These are phyloP conservation scores for Zygnema circumcarinatum DNA, from an alignment of 139 green algal genomes.

Conservation along the genomic window DNA sequence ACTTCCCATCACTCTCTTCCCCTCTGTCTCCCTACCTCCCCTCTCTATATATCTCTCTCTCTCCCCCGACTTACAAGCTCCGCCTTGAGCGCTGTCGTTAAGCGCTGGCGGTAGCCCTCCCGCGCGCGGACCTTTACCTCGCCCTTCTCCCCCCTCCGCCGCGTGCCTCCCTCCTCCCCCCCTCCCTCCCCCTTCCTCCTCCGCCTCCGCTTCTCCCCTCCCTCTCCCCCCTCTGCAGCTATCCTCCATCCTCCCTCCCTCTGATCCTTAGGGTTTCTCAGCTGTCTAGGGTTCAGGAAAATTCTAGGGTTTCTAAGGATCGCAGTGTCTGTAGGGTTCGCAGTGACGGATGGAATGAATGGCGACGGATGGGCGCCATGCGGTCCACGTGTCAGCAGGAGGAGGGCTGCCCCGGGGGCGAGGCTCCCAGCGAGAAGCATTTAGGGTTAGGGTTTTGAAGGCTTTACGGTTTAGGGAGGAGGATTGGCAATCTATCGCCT, in stretches of 20 bases:
- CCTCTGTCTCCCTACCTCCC: no score
- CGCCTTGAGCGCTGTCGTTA: not conserved
- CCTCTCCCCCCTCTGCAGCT: not conserved
- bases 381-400: no score
- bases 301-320: no score
- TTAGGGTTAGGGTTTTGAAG: not conserved
- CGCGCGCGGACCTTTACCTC: not conserved
- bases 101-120: not conserved
- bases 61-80: not conserved
- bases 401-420: no score
- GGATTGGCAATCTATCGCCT: not conserved
- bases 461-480: not conserved
- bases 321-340: no score
- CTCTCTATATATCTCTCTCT: no score
- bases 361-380: no score
- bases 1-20: no score
- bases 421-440: no score
- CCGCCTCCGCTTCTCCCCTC: not conserved
- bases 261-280: not conserved
- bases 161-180: not conserved
- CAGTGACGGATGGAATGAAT: no score
- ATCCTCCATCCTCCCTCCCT: not conserved
- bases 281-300: no score
- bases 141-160: not conserved
- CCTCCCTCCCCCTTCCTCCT: not conserved